Percentiles rank a stretch among this genome's conserved stretches.
Evolutionary conservation across 2,329 filamentous ascomycete species (phyloP).

Genomic region (Clonostachys solani): DNA sequence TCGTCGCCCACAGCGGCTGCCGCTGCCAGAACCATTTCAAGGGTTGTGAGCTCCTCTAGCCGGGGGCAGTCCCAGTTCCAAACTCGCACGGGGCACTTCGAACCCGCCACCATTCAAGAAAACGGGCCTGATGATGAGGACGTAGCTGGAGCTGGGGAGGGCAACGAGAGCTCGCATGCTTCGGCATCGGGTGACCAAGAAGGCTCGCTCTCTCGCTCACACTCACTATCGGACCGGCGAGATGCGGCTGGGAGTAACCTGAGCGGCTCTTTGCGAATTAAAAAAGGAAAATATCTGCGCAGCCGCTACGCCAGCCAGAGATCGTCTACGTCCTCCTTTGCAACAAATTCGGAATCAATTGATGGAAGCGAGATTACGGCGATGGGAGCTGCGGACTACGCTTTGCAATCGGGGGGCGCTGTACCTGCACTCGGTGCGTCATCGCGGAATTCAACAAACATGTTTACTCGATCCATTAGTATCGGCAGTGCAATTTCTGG

Average conservation of each 20-base stretch:
- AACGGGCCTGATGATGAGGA: conserved; percentile 14
- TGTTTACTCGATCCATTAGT: conserved; percentile 73
- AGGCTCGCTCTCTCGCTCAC: conserved; percentile 21
- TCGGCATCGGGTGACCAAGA: conserved; percentile 19
- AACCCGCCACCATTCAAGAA: neutral
- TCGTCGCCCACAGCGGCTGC: conserved; percentile 55
- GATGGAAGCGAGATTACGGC: conserved; percentile 68
- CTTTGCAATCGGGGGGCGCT: conserved; percentile 77
- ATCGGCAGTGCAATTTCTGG: conserved; percentile 81
- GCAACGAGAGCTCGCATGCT: conserved; percentile 14
- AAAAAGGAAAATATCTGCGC: conserved; percentile 53
- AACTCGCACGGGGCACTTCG: conserved; percentile 5
- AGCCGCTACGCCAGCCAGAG: conserved; percentile 54
- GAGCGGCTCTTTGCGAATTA: conserved; percentile 33
- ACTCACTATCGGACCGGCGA: conserved; percentile 19
- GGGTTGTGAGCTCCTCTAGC: conserved; percentile 39
- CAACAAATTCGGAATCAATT: conserved; percentile 46
- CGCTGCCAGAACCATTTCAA: conserved; percentile 47
- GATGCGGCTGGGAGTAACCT: conserved; percentile 45
- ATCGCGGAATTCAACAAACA: conserved; percentile 27
- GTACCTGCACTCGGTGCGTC: conserved; percentile 50
- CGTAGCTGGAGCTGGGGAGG: conserved; percentile 14
- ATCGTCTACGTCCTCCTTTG: conserved; percentile 56
- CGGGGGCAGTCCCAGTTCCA: conserved; percentile 15
- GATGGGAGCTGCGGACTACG: conserved; percentile 70